Base-by-base conservation (phyloP, 371 early-diverging fungal genomes). In the Gilbertella persicaria region DNA sequence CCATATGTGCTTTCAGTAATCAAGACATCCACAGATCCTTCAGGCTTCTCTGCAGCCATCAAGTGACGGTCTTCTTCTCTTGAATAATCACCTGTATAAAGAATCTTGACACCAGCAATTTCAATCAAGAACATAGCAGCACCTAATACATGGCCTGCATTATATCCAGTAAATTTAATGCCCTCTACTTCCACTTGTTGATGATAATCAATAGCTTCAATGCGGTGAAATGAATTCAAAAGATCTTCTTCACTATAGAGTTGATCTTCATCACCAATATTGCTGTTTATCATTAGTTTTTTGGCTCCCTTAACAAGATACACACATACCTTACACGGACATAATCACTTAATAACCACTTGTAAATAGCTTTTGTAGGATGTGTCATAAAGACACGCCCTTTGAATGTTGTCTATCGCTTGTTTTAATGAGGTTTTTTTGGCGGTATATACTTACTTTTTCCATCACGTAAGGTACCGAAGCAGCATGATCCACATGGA, bases 321-420 rank as follows among this genome's bases (percentile, higher is more conserved):
- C 6, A 4, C 12, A 5, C 25, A 33, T 79, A 89, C 85, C 91
- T 94, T 42, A 98, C 93, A 69, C 92, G 89, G 20, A 99, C 88
- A 62, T 96, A 99, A 80, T 99, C 99, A 25, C 93, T 89, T 20
- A 99, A 73, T 35, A 99, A 77, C 99, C 99, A 99, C 58, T 92
- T 91, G 78, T 95, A 98, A 58, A 99, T 99, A 25, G 99, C 98
- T 67, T 97, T 96, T 17, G 99, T 99, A 6, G 99, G 99, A 77
- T 99, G 99, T 7, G 99, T 99, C 99, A 99, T 99, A 67, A 94
- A 99, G 0, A 99, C 96, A 45, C 97, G 91, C n/a, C 99, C 99
- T 55, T 89, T 87, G 73, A 99, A 99, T 0, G 86, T 83, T 21
- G 99, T 99, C 91, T 96, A 68, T 17, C 33, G 14, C 24, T 38